A percentile compares a stretch with the other conserved stretches of the same genome.
These are phyloP conservation scores for Bruguiera hainesii DNA, from an alignment of 441 rosid species.

Conservation along the genomic window DNA sequence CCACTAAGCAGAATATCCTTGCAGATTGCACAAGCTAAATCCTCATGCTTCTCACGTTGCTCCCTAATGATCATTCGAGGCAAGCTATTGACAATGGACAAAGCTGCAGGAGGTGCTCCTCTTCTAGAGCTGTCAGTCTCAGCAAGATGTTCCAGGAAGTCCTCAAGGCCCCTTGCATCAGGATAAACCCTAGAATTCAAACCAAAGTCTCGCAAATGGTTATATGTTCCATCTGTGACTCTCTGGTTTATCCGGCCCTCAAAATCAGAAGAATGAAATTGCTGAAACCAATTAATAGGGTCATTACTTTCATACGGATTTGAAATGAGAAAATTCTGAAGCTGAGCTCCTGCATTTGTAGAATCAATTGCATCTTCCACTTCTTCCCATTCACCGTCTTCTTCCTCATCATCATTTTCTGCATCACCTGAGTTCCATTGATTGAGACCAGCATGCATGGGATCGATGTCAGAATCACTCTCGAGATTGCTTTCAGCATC, in stretches of 20 bases:
- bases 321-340: constrained; percentile 32
- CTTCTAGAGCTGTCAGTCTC: constrained; percentile 71
- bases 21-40: constrained; percentile 77
- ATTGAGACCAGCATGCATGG: constrained; percentile 78
- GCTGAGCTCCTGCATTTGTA: constrained; percentile 26
- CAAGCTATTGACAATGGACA: constrained; percentile 52
- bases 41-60: constrained; percentile 50
- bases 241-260: constrained; percentile 36
- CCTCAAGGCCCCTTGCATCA: constrained; percentile 64
- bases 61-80: constrained; percentile 46
- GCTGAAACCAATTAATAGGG: constrained; percentile 24
- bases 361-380: constrained; percentile 39
- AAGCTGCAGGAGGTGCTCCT: constrained; percentile 92
- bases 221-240: constrained; percentile 35
- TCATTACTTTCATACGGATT: constrained; percentile 48
- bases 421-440: constrained; percentile 72
- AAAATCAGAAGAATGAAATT: constrained; percentile 40
- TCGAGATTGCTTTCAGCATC: constrained; percentile 52
- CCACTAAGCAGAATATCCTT: constrained; percentile 60
- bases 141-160: constrained; percentile 70
- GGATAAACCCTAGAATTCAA: constrained; percentile 60
- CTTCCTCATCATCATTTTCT: constrained; percentile 61
- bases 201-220: constrained; percentile 39
- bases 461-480: constrained; percentile 89
- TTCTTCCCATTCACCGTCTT: constrained; percentile 66